Evolutionary conservation across 1,139 yeast species (phyloP), one percentile per base, ranked within the genome.

Genomic region (Yamadazyma diddensiae): DNA sequence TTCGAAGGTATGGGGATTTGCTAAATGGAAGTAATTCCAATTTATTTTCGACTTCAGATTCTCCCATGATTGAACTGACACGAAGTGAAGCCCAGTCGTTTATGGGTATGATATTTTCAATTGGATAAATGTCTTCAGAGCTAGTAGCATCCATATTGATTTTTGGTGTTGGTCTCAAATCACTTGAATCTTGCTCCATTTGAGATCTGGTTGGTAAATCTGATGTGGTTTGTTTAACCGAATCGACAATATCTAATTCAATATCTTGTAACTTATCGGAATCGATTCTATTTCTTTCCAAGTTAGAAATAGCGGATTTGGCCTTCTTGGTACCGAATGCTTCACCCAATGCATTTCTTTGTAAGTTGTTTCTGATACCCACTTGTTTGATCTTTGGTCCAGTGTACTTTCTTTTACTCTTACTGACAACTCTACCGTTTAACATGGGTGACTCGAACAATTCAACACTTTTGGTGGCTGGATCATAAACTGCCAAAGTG

Each of bases 261-360:
- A 81, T 67, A 44, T 75, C 84, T 37, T 76, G 82, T 45, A 90
- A 70, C 57, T 79, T 78, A 31, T 78, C 94, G 2, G 95, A 74
- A 55, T 92, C 97, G 53, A 92, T 81, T 52, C 83, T 74, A 62
- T 92, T 92, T 58, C 83, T 77, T 53, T 82, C 94, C 52, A 79
- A 60, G 55, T 82, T 90, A 32, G 77, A 68, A 53, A 94, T 85
- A 23, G 95, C 95, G 51, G 86, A 83, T 64, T 87, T 90, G 40
- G 97, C 97, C 62, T 82, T 90, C 63, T 86, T 87, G 40, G 98
- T 90, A 73, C 99, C 99, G 48, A 92, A 92, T 2, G 94, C 94
- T 59, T 87, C 92, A 53, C 98, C 98, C 50, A 92, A 72, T 3
- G 86, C 85, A 42, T 76, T 84, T 55, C 95, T 74, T 60, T 84